These are phyloP conservation scores for Canna indica DNA, from an alignment of 176 grass and related monocot species.

Conservation along the genomic window DNA sequence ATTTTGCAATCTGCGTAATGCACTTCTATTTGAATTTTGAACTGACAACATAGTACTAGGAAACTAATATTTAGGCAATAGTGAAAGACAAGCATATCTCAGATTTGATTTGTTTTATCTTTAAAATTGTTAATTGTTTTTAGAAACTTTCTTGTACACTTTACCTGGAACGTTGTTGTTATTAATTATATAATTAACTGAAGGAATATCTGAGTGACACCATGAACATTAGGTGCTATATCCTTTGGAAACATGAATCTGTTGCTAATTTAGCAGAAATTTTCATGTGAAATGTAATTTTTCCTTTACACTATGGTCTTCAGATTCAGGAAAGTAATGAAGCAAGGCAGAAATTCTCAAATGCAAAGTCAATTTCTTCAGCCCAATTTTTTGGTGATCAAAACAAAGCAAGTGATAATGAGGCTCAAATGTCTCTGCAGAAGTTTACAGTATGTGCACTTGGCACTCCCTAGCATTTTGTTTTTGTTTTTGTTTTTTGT, in stretches of 20 bases:
- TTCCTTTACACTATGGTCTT: background rate
- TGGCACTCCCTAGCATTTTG: background rate
- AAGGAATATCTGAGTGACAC: background rate
- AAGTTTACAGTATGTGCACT: constrained; percentile 41
- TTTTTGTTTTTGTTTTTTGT: background rate
- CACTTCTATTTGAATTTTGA: no score
- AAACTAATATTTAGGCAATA: no score
- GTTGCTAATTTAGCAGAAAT: background rate
- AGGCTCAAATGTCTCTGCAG: constrained; percentile 51
- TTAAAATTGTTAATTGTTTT: no score
- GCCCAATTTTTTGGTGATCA: constrained; percentile 61
- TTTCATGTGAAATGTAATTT: background rate
- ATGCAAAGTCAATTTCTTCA: constrained; percentile 72
- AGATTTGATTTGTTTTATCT: no score
- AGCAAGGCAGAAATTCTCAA: constrained; percentile 81
- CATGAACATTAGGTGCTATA: background rate
- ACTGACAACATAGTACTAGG: no score
- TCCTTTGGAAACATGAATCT: background rate
- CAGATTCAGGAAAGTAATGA: constrained; percentile 59
- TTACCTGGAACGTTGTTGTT: background rate
- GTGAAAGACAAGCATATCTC: no score
- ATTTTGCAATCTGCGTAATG: no score
- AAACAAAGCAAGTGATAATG: constrained; percentile 44
- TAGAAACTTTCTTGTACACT: background rate
- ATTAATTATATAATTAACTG: no score